Evolutionary conservation across 805 yeast genomes (phyloP).

Genomic region (Teunomyces pallodes): DNA sequence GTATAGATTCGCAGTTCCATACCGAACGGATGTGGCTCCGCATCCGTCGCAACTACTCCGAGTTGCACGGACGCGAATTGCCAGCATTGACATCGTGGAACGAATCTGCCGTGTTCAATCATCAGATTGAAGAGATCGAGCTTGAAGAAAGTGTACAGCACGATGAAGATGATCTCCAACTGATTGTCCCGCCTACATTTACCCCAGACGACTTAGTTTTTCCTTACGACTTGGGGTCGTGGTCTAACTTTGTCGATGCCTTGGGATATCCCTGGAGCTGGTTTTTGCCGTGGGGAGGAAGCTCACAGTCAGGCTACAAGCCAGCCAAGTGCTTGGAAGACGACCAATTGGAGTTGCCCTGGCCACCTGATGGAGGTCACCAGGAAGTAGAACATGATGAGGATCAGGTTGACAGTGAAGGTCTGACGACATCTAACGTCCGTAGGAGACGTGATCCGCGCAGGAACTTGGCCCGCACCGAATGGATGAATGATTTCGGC

Average conservation of each 20-base stretch:
- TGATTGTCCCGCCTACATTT: slow-evolving; percentile 35
- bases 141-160: slow-evolving; percentile 4
- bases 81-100: slow-evolving; percentile 52
- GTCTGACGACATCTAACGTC: slow-evolving; percentile 13
- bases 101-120: slow-evolving; percentile 13
- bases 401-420: slow-evolving; percentile 4
- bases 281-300: slow-evolving; percentile 66
- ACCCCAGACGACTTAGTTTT: slow-evolving; percentile 68
- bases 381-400: slow-evolving; percentile 22
- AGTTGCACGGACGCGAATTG: slow-evolving; percentile 38
- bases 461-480: slow-evolving; percentile 34
- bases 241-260: slow-evolving; percentile 48
- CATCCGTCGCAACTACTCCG: slow-evolving; percentile 43
- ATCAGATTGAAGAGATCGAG: slow-evolving; percentile 12
- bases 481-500: slow-evolving; percentile 81
- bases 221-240: slow-evolving; percentile 76
- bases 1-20: slow-evolving; percentile 65
- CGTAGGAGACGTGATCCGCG: slow-evolving; percentile 37
- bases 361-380: slow-evolving; percentile 90
- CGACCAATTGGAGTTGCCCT: slow-evolving; percentile 68
- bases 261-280: slow-evolving; percentile 67
- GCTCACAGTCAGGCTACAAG: slow-evolving; percentile 49
- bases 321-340: slow-evolving; percentile 50
- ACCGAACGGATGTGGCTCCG: slow-evolving; percentile 53
- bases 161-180: slow-evolving; percentile 2